Conservation (phyloP, 2,329 filamentous ascomycete genomes). For the Aspergillus ruber region DNA sequence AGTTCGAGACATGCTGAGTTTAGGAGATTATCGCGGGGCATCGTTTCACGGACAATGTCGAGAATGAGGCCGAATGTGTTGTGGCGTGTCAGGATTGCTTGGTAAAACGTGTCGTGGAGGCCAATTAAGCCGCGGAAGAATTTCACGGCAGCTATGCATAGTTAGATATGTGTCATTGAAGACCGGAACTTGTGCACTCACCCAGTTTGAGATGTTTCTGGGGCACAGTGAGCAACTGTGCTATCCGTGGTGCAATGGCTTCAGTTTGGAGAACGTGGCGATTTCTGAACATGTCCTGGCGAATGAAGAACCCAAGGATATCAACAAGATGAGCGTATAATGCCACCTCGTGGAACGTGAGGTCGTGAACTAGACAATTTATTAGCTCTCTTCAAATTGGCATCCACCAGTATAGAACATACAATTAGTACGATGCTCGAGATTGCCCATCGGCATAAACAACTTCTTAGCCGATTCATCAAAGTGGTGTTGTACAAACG, state of each 20-base stretch:
- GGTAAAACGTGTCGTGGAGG: slow-evolving; percentile 86
- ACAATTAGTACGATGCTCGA: slow-evolving; percentile 59
- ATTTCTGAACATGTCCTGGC: slow-evolving; percentile 78
- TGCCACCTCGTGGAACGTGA: slow-evolving; percentile 78
- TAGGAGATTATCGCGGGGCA: slow-evolving; percentile 87
- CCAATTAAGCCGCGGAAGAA: slow-evolving; percentile 85
- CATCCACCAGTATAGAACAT: slow-evolving; percentile 22
- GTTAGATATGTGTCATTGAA: neutral
- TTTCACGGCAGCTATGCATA: slow-evolving; percentile 67
- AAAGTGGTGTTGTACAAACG: slow-evolving; percentile 84
- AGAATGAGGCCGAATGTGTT: slow-evolving; percentile 78
- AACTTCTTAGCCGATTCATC: slow-evolving; percentile 77
- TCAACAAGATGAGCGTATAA: slow-evolving; percentile 88
- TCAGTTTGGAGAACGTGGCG: slow-evolving; percentile 82
- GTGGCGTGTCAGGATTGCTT: slow-evolving; percentile 74
- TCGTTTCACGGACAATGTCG: slow-evolving; percentile 73
- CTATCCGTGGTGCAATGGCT: slow-evolving; percentile 69
- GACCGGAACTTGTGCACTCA: slow-evolving; percentile 40
- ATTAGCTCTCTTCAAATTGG: slow-evolving; percentile 4
- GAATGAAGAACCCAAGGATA: slow-evolving; percentile 87
- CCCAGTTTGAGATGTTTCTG: slow-evolving; percentile 91
- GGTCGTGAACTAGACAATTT: slow-evolving; percentile 52
- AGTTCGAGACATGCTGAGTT: slow-evolving; percentile 92
- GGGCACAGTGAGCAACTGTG: slow-evolving; percentile 71
- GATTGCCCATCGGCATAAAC: slow-evolving; percentile 76